A percentile compares a stretch with the other conserved stretches of the same genome.
Evolutionary conservation across 2,329 filamentous ascomycete genomes (phyloP).

Genomic region (Grosmannia clavigera): DNA sequence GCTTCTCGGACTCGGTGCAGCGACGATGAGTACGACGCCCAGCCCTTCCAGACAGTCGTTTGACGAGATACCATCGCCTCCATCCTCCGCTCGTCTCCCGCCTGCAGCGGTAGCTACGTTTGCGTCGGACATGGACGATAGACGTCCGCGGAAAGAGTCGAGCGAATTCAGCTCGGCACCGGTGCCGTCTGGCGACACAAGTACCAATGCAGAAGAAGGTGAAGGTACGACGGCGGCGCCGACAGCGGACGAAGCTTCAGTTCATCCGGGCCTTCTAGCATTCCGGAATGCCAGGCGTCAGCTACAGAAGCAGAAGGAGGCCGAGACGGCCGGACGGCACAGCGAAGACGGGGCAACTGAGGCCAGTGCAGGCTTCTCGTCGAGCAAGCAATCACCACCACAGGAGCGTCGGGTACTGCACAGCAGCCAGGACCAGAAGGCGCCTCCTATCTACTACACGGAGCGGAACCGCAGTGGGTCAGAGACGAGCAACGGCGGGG

Average conservation of each 20-base stretch:
- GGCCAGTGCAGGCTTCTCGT: background rate
- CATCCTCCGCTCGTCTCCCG: background rate
- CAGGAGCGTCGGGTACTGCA: conserved; percentile 11
- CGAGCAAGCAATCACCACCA: background rate
- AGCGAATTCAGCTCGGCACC: background rate
- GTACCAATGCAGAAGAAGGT: background rate
- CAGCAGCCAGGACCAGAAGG: conserved; percentile 26
- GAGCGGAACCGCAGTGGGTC: conserved; percentile 44
- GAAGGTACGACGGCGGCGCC: background rate
- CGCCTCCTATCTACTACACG: conserved; percentile 31
- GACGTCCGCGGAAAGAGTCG: background rate
- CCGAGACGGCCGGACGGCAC: conserved; percentile 33
- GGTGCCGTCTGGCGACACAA: background rate
- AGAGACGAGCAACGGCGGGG: conserved; percentile 34
- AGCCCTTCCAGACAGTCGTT: conserved; percentile 26
- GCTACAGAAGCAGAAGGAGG: conserved; percentile 42
- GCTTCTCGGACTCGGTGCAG: conserved; percentile 43
- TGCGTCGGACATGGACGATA: background rate
- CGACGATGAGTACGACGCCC: conserved; percentile 27
- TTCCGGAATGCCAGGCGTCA: conserved; percentile 47
- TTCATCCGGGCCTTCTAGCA: conserved; percentile 40
- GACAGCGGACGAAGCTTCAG: conserved; percentile 21
- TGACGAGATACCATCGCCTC: conserved; percentile 15
- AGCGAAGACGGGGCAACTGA: background rate
- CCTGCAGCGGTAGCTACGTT: background rate